A percentile compares a stretch with the other conserved stretches of the same genome.
Conservation (phyloP, 148 eudicot species). For the Suaeda aralocaspica region DNA sequence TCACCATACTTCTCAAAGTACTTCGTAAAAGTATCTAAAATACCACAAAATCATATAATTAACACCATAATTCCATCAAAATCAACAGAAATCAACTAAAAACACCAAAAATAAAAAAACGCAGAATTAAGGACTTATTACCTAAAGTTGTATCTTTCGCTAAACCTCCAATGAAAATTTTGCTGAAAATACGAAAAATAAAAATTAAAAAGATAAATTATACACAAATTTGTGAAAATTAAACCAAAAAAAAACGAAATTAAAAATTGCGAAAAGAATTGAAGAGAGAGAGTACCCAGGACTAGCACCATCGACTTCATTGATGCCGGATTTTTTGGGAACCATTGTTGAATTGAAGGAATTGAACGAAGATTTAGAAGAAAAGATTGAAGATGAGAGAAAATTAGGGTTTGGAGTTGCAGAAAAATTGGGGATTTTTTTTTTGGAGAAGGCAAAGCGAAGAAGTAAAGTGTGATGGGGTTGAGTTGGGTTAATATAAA, state of each 20-base stretch:
- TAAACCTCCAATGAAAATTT: slow-evolving; percentile 65
- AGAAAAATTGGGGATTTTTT: no score
- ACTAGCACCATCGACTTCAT: slow-evolving; percentile 56
- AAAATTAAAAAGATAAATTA: not conserved
- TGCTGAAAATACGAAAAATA: slow-evolving; percentile 31
- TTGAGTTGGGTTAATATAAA: no score
- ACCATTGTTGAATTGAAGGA: slow-evolving; percentile 27
- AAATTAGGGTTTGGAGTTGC: slow-evolving; percentile 22
- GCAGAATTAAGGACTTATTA: slow-evolving; percentile 12
- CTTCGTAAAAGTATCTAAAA: slow-evolving; percentile 44
- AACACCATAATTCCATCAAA: not conserved
- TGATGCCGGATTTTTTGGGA: slow-evolving; percentile 38
- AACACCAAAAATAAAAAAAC: not conserved
- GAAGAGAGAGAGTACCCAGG: slow-evolving; percentile 47
- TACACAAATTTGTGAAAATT: no score
- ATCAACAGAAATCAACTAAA: not conserved
- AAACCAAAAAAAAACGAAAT: not conserved
- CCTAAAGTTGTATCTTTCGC: slow-evolving; percentile 59
- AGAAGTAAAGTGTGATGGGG: no score
- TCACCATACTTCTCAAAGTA: slow-evolving; percentile 76
- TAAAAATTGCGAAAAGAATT: not conserved
- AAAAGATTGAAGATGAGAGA: not conserved
- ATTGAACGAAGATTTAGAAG: not conserved
- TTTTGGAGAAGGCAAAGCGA: no score
- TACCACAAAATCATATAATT: not conserved